phyloP scores from a whole-genome alignment of 345 rosid genomes.

The Populus euphratica region DNA sequence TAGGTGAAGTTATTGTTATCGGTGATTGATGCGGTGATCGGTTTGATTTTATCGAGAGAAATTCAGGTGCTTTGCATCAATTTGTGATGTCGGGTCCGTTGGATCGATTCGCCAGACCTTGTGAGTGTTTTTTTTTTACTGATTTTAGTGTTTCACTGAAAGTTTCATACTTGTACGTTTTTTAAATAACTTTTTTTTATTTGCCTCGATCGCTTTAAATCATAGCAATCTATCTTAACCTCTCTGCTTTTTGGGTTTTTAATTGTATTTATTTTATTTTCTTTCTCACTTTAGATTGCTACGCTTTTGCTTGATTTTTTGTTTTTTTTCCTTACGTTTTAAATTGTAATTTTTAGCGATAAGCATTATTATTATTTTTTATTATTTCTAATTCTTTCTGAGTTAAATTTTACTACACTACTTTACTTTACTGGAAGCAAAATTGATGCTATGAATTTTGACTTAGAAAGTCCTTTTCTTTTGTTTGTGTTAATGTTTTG shows the following conservation, averaged over 20 bases:
- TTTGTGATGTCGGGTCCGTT: constrained; percentile 82
- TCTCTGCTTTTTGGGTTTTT: not conserved
- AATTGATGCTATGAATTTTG: not conserved
- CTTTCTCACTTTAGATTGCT: not conserved
- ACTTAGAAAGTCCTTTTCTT: not conserved
- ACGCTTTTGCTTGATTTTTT: not conserved
- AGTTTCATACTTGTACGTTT: not conserved
- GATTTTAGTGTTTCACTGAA: constrained; percentile 33
- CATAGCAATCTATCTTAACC: not conserved
- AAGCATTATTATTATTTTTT: not conserved
- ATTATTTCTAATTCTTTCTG: no score
- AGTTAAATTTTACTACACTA: not conserved
- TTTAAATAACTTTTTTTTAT: no score
- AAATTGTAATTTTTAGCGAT: not conserved
- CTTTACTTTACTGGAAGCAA: not conserved
- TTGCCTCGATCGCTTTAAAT: not conserved
- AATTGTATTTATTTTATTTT: not conserved
- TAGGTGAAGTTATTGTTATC: not conserved
- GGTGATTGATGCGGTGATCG: constrained; percentile 18
- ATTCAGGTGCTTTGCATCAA: constrained; percentile 7
- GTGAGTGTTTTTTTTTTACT: constrained; percentile 44
- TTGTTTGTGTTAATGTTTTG: not conserved
- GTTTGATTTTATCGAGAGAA: constrained; percentile 18
- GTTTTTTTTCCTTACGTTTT: not conserved
- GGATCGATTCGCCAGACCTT: constrained; percentile 92